A percentile compares a stretch with the other conserved stretches of the same genome.
These are phyloP conservation scores for Exophiala xenobiotica DNA, from an alignment of 2,329 filamentous ascomycete species.

Conservation along the genomic window DNA sequence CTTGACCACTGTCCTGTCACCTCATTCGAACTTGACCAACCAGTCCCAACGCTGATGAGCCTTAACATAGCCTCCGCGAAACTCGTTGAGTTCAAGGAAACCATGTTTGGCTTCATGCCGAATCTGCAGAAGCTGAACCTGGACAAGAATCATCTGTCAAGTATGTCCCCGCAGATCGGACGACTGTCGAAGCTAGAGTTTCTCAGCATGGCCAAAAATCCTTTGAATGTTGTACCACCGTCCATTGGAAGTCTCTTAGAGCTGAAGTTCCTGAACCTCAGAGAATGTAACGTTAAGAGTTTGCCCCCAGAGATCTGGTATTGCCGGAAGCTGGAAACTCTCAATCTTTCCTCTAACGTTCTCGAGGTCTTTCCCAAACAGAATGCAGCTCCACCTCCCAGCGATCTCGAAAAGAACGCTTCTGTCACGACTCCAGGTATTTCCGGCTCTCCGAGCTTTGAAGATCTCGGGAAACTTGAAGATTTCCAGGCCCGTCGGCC, in stretches of 20 bases:
- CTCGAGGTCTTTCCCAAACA: constrained; percentile 88
- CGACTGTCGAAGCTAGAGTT: constrained; percentile 80
- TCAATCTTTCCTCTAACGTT: constrained; percentile 95
- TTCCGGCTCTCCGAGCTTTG: constrained; percentile 67
- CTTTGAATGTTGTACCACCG: constrained; percentile 75
- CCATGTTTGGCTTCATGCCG: constrained; percentile 81
- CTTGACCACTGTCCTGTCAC: constrained; percentile 95
- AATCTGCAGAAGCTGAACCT: constrained; percentile 84
- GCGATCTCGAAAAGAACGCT: constrained; percentile 52
- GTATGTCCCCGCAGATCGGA: constrained; percentile 80
- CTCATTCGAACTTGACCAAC: constrained; percentile 77
- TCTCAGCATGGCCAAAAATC: constrained; percentile 91
- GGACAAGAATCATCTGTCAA: constrained; percentile 94
- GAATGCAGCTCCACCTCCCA: constrained; percentile 62
- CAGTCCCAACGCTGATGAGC: constrained; percentile 77
- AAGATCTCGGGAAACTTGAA: constrained; percentile 70
- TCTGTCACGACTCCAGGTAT: constrained; percentile 49
- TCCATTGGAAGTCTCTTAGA: constrained; percentile 87
- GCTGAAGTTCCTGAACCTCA: constrained; percentile 79
- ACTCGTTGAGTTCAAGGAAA: constrained; percentile 80
- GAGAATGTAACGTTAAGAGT: constrained; percentile 88
- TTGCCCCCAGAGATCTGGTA: constrained; percentile 96
- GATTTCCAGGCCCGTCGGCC: constrained; percentile 68
- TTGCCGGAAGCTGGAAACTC: constrained; percentile 81
- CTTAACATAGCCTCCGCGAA: constrained; percentile 91